Evolutionary conservation across 2,329 filamentous ascomycete species (phyloP).

Genomic region (Scortechinia acanthostroma): DNA sequence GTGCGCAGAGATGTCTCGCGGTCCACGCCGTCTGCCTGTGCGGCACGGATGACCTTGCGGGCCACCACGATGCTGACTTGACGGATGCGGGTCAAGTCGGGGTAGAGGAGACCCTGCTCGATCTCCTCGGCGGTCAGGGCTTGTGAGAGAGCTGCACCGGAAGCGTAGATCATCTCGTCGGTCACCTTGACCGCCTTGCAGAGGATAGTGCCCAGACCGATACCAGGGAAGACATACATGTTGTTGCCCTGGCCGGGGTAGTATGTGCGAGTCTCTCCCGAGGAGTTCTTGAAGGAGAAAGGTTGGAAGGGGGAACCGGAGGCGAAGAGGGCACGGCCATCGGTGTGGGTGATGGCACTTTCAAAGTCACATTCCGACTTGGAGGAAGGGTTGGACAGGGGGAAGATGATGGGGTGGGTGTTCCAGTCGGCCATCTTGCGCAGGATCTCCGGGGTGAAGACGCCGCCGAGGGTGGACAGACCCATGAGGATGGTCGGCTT

Average conservation of each 20-base stretch:
- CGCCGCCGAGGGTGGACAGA: constrained; percentile 85
- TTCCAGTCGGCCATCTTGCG: constrained; percentile 60
- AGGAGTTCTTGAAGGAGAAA: constrained; percentile 44
- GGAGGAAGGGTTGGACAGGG: constrained; percentile 87
- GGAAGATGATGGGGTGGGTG: constrained; percentile 84
- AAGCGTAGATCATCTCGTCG: constrained; percentile 94
- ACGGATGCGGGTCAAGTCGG: constrained; percentile 80
- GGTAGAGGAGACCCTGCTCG: constrained; percentile 80
- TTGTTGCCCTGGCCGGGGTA: constrained; percentile 80
- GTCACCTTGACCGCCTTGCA: constrained; percentile 81
- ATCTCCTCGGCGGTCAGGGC: constrained; percentile 77
- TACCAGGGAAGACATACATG: constrained; percentile 91
- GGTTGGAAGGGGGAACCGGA: constrained; percentile 87
- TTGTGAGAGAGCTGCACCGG: constrained; percentile 72
- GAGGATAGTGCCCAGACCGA: constrained; percentile 87
- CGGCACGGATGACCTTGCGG: constrained; percentile 86
- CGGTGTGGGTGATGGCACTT: constrained; percentile 82
- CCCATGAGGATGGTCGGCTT: constrained; percentile 92
- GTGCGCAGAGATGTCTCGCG: constrained; percentile 30
- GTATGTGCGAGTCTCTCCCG: constrained; percentile 56
- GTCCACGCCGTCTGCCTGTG: constrained; percentile 71
- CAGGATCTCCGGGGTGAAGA: constrained; percentile 72
- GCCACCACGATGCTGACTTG: constrained; percentile 83
- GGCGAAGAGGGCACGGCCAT: constrained; percentile 86
- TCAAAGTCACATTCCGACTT: constrained; percentile 98